A percentile compares a stretch with the other conserved stretches of the same genome.
Evolutionary conservation across 768 basidiomycete species (phyloP).

Genomic region (Antrodiella citrinella): DNA sequence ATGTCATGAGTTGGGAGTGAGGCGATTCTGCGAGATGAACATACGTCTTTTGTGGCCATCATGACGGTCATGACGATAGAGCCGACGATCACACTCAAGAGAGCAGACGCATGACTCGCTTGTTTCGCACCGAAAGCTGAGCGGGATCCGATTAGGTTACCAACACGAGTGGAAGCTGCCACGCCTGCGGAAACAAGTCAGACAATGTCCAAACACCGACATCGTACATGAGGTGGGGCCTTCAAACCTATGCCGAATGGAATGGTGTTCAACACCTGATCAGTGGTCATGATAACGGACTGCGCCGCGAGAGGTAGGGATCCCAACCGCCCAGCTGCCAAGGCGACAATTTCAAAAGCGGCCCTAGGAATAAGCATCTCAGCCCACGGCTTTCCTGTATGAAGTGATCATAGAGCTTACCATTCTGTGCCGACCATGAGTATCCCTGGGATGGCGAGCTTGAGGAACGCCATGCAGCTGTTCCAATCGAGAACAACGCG

Average conservation of each 20-base stretch:
- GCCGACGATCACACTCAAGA: slow-evolving; percentile 56
- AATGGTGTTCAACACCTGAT: slow-evolving; percentile 69
- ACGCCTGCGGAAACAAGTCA: slow-evolving; percentile 36
- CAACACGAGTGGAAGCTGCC: slow-evolving; percentile 64
- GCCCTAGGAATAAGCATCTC: slow-evolving; percentile 42
- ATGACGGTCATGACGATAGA: slow-evolving; percentile 50
- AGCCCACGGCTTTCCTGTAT: too few relatives aligned
- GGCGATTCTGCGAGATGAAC: slow-evolving; percentile 19
- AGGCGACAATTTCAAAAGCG: slow-evolving; percentile 75
- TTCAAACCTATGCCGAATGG: slow-evolving; percentile 60
- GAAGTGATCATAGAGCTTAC: too few relatives aligned
- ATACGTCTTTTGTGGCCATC: slow-evolving; percentile 48
- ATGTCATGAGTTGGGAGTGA: not conserved
- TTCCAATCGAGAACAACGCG: slow-evolving; percentile 34
- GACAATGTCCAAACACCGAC: slow-evolving; percentile 1
- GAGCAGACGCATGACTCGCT: slow-evolving; percentile 54
- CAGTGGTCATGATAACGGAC: slow-evolving; percentile 73
- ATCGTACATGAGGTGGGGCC: not conserved
- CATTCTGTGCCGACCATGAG: slow-evolving; percentile 79
- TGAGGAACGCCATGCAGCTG: slow-evolving; percentile 51
- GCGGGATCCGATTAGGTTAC: slow-evolving; percentile 60
- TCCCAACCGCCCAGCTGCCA: slow-evolving; percentile 68
- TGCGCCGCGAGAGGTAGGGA: slow-evolving; percentile 64
- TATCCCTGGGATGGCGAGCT: slow-evolving; percentile 68
- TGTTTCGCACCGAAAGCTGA: slow-evolving; percentile 43